Conservation (phyloP, 2,329 filamentous ascomycete genomes). For the Fusarium avenaceum region DNA sequence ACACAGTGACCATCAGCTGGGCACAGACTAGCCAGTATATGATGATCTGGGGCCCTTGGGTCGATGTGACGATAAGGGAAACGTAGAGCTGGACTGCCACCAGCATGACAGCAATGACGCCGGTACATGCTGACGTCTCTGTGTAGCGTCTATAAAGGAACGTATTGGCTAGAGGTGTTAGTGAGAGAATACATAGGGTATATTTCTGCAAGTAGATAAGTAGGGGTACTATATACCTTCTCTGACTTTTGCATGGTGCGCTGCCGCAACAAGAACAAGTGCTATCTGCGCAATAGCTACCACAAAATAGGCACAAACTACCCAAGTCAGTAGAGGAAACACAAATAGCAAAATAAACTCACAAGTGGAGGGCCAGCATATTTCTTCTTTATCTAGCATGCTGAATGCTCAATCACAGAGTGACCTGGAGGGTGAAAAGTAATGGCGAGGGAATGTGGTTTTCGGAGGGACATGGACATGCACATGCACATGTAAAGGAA, state of each 20-base stretch:
- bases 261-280: background rate
- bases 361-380: background rate
- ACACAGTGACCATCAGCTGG: background rate
- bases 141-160: background rate
- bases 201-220: background rate
- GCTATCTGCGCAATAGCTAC: background rate
- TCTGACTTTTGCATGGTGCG: background rate
- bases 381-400: background rate
- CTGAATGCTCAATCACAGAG: background rate
- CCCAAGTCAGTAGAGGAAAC: background rate
- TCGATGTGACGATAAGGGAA: slow-evolving; percentile 1
- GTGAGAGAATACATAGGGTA: background rate
- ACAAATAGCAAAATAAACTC: background rate
- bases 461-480: no score
- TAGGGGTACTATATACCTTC: background rate
- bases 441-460: no score
- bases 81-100: slow-evolving; percentile 4
- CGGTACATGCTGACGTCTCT: background rate
- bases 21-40: slow-evolving; percentile 4
- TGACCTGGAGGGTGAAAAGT: background rate
- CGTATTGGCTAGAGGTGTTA: background rate
- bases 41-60: background rate
- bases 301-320: background rate
- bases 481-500: no score
- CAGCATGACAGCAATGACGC: background rate